phyloP scores from a whole-genome alignment of 2,329 filamentous ascomycete genomes.

The Fusarium algeriense region DNA sequence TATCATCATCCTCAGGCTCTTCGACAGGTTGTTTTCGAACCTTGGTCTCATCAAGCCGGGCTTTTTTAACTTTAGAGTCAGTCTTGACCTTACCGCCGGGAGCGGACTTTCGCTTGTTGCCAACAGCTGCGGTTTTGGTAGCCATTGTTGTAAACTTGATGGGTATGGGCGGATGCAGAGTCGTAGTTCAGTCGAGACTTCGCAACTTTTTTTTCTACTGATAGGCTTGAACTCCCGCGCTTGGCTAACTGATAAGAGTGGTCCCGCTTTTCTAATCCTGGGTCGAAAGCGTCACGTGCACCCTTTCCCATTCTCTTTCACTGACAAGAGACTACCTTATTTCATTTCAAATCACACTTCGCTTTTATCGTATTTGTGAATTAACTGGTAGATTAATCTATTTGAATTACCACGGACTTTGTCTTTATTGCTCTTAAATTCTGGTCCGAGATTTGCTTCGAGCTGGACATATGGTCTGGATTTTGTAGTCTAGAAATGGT shows the following conservation, averaged over 20 bases:
- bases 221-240: conserved; percentile 34
- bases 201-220: conserved; percentile 47
- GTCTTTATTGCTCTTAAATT: no score
- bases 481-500: not conserved
- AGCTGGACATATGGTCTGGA: not conserved
- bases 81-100: conserved; percentile 58
- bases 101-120: conserved; percentile 69
- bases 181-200: conserved; percentile 31
- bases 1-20: conserved; percentile 57
- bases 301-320: not conserved
- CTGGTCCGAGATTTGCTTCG: not conserved
- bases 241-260: conserved; percentile 34
- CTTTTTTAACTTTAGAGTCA: conserved; percentile 64
- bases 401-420: no score
- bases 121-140: conserved; percentile 59
- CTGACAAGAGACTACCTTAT: not conserved
- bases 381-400: not conserved
- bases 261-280: conserved; percentile 7
- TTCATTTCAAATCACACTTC: not conserved
- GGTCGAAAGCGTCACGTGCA: conserved; percentile 22
- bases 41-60: conserved; percentile 56
- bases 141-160: conserved; percentile 57
- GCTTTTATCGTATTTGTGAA: not conserved
- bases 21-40: conserved; percentile 54
- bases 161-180: conserved; percentile 34